Conservation (phyloP, 2,329 filamentous ascomycete genomes). For the Aureobasidium sp. region DNA sequence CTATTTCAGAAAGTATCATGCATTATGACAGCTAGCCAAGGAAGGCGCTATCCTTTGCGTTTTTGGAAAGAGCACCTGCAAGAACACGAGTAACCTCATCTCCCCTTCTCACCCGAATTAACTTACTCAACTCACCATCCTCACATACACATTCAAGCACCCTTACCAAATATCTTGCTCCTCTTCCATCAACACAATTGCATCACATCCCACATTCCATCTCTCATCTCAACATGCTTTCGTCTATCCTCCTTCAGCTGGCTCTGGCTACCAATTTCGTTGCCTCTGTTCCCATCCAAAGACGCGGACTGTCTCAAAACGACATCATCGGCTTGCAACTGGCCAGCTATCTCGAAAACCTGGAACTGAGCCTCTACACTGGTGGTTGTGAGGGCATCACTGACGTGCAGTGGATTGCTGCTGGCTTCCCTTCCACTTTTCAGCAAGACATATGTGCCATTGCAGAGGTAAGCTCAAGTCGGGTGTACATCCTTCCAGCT, state of each 20-base stretch:
- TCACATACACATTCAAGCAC: neutral
- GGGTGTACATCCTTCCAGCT: too few relatives aligned
- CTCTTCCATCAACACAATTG: neutral
- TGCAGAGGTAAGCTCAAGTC: constrained; percentile 13
- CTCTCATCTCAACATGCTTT: neutral
- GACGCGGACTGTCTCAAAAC: constrained; percentile 11
- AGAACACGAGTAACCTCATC: neutral
- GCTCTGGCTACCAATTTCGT: neutral
- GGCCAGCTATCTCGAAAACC: constrained; percentile 25
- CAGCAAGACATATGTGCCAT: constrained; percentile 23
- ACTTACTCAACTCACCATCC: neutral
- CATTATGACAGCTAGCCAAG: too few relatives aligned
- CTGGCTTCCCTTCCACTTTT: constrained; percentile 22
- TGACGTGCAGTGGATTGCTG: constrained; percentile 19
- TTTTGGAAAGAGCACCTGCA: neutral
- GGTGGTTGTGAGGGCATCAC: constrained; percentile 22
- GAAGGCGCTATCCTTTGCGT: neutral
- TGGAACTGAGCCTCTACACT: constrained; percentile 23
- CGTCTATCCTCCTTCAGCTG: neutral
- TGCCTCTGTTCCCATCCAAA: neutral
- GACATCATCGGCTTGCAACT: constrained; percentile 18
- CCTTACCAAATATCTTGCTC: neutral
- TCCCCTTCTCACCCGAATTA: neutral
- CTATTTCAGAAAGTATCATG: too few relatives aligned
- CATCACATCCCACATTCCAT: neutral